phyloP scores from a whole-genome alignment of 2,329 filamentous ascomycete genomes.

The Fonsecaea nubica region DNA sequence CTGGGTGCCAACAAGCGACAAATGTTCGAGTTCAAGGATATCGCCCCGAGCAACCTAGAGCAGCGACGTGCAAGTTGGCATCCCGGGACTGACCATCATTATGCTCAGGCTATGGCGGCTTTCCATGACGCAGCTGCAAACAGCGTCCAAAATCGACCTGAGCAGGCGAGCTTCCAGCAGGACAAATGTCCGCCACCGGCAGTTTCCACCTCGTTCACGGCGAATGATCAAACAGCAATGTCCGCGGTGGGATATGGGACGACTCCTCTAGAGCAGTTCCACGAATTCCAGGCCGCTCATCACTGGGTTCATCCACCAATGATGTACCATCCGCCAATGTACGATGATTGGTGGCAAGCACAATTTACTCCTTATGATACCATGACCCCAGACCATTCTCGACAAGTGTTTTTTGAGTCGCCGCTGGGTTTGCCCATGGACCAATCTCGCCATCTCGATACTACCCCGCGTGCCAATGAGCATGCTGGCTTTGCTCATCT shows the following conservation, averaged over 20 bases:
- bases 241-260: constrained; percentile 13
- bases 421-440: constrained; percentile 3
- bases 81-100: constrained; percentile 14
- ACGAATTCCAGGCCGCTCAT: constrained; percentile 13
- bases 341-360: constrained; percentile 26
- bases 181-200: constrained; percentile 17
- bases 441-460: constrained; percentile 7
- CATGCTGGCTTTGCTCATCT: constrained; percentile 4
- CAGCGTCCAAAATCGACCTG: constrained; percentile 21
- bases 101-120: constrained; percentile 21
- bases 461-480: constrained; percentile 1
- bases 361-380: constrained; percentile 13
- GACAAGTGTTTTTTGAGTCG: constrained; percentile 14
- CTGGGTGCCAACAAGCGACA: constrained; percentile 18
- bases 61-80: constrained; percentile 19
- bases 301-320: constrained; percentile 29
- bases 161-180: constrained; percentile 21
- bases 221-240: constrained; percentile 25
- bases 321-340: constrained; percentile 28
- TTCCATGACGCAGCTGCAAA: constrained; percentile 20
- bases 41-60: constrained; percentile 4
- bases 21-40: constrained; percentile 2
- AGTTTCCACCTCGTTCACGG: constrained; percentile 26
- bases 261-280: constrained; percentile 6
- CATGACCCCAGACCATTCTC: constrained; percentile 10